Conservation (phyloP, 1,284 basidiomycete genomes). For the Inonotus obliquus region DNA sequence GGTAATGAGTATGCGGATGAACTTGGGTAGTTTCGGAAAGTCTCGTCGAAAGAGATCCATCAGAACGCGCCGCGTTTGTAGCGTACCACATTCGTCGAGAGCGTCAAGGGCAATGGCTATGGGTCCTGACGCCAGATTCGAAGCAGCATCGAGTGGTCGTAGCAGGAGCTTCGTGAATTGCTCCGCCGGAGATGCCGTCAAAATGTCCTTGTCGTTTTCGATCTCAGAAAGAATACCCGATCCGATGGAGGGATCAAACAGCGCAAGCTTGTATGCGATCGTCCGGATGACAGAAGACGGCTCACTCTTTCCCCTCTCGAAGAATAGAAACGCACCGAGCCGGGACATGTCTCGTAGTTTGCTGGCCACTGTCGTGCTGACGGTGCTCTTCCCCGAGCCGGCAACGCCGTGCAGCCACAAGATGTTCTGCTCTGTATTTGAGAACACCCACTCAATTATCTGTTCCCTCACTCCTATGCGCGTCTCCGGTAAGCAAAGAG, state of each 20-base stretch:
- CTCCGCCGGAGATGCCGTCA: neutral
- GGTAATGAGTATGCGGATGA: slow-evolving; percentile 6
- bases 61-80: slow-evolving; percentile 26
- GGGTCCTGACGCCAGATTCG: neutral
- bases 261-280: slow-evolving; percentile 20
- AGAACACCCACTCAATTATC: neutral
- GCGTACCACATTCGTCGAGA: slow-evolving; percentile 9
- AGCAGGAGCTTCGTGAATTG: slow-evolving; percentile 1
- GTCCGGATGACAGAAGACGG: slow-evolving; percentile 21
- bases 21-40: slow-evolving; percentile 7
- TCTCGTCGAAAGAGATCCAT: slow-evolving; percentile 24
- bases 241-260: slow-evolving; percentile 16
- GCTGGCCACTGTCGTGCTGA: neutral
- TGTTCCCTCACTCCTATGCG: neutral
- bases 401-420: neutral
- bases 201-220: neutral
- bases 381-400: slow-evolving; percentile 1
- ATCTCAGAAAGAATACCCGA: neutral
- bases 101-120: slow-evolving; percentile 8
- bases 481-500: neutral
- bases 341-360: neutral
- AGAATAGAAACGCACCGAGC: slow-evolving; percentile 16
- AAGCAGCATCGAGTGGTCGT: neutral
- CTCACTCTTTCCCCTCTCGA: slow-evolving; percentile 18
- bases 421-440: neutral